These are phyloP conservation scores for Hypoxylon fuscum DNA, from an alignment of 495 filamentous ascomycete genomes.

Conservation along the genomic window DNA sequence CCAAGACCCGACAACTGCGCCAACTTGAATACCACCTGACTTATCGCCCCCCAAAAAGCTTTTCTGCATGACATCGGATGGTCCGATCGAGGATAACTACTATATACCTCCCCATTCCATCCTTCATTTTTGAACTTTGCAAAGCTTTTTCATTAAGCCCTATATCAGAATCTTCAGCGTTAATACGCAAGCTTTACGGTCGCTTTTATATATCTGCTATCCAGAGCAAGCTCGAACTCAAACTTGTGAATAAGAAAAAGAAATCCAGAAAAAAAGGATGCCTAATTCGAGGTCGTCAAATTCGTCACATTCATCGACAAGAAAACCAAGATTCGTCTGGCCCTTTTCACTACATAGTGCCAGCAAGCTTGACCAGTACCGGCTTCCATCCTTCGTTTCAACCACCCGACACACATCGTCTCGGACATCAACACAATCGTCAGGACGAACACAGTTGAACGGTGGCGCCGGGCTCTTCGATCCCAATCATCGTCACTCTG, in stretches of 20 bases:
- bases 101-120: not conserved
- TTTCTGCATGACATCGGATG: not conserved
- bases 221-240: too few species aligned
- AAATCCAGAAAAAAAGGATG: constrained; percentile 3
- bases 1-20: not conserved
- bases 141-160: not conserved
- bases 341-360: constrained; percentile 12
- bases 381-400: constrained; percentile 7
- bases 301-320: constrained; percentile 2
- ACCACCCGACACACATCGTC: constrained; percentile 5
- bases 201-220: constrained; percentile 2
- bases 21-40: constrained; percentile 12
- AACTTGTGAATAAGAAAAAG: too few species aligned
- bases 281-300: not conserved
- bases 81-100: not conserved
- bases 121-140: not conserved
- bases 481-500: not conserved
- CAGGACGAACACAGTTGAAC: not conserved
- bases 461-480: not conserved
- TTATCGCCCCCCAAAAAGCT: not conserved
- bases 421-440: not conserved
- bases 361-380: constrained; percentile 20
- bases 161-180: not conserved
- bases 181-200: too few species aligned
- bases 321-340: constrained; percentile 13